Evolutionary conservation across 2,329 filamentous ascomycete species (phyloP).

Genomic region (Escovopsis sp.): DNA sequence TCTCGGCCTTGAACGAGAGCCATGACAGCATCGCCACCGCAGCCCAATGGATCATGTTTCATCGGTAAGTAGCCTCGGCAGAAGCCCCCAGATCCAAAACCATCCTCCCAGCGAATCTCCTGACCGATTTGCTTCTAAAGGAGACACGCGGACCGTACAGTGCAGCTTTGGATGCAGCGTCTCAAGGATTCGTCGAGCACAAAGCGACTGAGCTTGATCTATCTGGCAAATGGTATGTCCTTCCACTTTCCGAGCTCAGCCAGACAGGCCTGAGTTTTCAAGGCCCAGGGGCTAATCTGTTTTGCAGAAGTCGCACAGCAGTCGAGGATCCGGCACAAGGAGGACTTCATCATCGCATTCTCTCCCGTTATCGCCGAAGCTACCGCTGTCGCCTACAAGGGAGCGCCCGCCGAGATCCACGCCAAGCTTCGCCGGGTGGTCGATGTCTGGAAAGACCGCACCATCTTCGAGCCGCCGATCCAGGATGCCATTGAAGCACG

Average conservation of each 20-base stretch:
- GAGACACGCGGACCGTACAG: slow-evolving; percentile 82
- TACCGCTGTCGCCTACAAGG: slow-evolving; percentile 80
- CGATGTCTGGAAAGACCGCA: slow-evolving; percentile 82
- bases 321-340: slow-evolving; percentile 80
- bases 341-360: slow-evolving; percentile 86
- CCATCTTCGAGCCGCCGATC: slow-evolving; percentile 70
- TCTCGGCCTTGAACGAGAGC: slow-evolving; percentile 89
- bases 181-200: slow-evolving; percentile 75
- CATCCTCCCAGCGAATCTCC: background rate
- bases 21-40: slow-evolving; percentile 95
- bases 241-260: background rate
- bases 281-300: background rate
- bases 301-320: slow-evolving; percentile 80
- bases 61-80: slow-evolving; percentile 48
- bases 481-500: slow-evolving; percentile 68
- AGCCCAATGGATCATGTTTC: slow-evolving; percentile 99
- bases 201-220: slow-evolving; percentile 81
- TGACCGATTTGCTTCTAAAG: slow-evolving; percentile 28
- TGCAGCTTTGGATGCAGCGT: slow-evolving; percentile 79
- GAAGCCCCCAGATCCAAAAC: background rate
- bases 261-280: background rate
- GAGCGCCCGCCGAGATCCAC: slow-evolving; percentile 73
- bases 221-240: slow-evolving; percentile 76
- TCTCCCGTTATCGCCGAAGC: slow-evolving; percentile 86
- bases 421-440: slow-evolving; percentile 76